phyloP scores from a whole-genome alignment of 345 rosid genomes.

The Populus nigra region DNA sequence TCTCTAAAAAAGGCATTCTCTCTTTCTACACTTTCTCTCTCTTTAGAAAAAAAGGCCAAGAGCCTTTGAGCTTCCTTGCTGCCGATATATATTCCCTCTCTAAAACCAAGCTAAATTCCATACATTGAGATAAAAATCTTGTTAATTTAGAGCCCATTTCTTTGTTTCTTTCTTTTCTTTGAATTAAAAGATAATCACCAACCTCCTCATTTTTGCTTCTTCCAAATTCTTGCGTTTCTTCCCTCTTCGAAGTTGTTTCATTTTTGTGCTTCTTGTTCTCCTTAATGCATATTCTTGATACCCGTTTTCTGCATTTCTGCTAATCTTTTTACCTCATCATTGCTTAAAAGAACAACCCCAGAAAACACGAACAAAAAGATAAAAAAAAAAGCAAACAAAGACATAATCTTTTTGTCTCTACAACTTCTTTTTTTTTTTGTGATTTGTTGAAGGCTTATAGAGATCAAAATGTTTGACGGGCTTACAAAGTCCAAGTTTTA shows the following conservation, averaged over 20 bases:
- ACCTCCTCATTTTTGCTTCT: not conserved
- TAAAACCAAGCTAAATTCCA: not conserved
- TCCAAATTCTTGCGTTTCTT: not conserved
- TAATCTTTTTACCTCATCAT: not conserved
- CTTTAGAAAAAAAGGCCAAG: constrained; percentile 2
- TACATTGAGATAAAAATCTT: not conserved
- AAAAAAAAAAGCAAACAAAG: not conserved
- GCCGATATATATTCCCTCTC: not conserved
- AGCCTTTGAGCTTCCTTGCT: constrained; percentile 4
- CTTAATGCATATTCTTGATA: constrained; percentile 17
- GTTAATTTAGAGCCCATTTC: not conserved
- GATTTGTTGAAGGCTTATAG: not conserved
- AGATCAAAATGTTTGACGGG: constrained; percentile 22
- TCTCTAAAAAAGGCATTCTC: not conserved
- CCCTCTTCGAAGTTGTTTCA: not conserved
- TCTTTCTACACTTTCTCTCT: not conserved
- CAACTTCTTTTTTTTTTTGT: not conserved
- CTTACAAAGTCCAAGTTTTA: constrained; percentile 24
- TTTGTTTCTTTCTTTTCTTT: not conserved
- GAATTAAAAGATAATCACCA: not conserved
- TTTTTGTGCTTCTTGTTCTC: constrained; percentile 1
- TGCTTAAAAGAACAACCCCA: not conserved
- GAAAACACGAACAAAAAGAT: not conserved
- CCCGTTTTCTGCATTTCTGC: not conserved
- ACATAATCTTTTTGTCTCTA: not conserved